Percentiles rank a stretch among this genome's conserved stretches.
These are phyloP conservation scores for Mycena sp. DNA, from an alignment of 1,284 basidiomycete genomes.

Conservation along the genomic window DNA sequence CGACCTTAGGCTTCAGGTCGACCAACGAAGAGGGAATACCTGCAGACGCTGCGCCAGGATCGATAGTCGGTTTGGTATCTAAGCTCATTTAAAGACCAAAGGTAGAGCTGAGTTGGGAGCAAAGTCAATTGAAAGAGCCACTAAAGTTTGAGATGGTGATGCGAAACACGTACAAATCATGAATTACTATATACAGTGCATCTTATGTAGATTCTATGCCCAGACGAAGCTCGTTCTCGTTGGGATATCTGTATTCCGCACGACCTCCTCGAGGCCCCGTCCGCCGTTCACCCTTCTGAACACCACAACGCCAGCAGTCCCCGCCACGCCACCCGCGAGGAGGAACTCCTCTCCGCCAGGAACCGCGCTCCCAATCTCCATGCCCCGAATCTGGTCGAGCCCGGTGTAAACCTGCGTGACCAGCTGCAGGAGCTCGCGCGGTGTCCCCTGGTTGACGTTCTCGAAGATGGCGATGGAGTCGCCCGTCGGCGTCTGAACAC, in stretches of 20 bases:
- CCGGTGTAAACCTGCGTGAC: conserved; percentile 68
- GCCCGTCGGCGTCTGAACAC: conserved; percentile 57
- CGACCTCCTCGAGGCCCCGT: conserved; percentile 58
- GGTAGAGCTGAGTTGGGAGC: no score
- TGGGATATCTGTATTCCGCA: conserved; percentile 59
- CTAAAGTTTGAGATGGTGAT: no score
- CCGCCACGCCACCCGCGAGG: conserved; percentile 61
- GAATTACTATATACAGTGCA: no score
- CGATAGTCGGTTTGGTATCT: no score
- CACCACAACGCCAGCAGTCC: conserved; percentile 64
- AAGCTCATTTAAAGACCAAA: no score
- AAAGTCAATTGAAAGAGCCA: no score
- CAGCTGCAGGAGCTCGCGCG: conserved; percentile 46
- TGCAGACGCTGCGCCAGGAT: no score
- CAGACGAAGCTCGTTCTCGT: conserved; percentile 64
- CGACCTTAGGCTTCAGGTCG: no score
- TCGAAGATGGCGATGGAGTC: conserved; percentile 73
- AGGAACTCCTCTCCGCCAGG: conserved; percentile 66
- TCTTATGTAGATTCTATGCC: no score
- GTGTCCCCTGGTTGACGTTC: conserved; percentile 47
- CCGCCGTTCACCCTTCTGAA: conserved; percentile 64
- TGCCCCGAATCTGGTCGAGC: conserved; percentile 70
- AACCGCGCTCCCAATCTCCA: conserved; percentile 60
- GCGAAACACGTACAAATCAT: no score
- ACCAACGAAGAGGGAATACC: no score